Evolutionary conservation across 1,284 basidiomycete species (phyloP).

Genomic region (Cryptococcus floricola): DNA sequence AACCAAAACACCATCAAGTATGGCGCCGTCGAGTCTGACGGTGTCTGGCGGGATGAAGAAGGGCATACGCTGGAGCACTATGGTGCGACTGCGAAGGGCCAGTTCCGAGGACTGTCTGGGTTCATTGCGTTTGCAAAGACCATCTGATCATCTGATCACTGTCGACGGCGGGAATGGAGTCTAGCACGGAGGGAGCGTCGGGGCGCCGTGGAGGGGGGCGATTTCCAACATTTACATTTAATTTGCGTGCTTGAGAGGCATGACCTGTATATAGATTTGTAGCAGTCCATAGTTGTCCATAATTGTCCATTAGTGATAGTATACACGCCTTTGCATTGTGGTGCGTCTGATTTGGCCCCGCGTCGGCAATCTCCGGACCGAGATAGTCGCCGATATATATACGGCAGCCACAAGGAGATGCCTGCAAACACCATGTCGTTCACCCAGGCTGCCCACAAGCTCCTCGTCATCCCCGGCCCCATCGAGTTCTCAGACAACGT

Average conservation of each 20-base stretch:
- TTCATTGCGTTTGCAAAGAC: conserved; percentile 41
- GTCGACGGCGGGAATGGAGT: neutral
- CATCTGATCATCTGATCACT: conserved; percentile 14
- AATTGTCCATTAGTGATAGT: no score
- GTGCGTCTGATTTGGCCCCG: no score
- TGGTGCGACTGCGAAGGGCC: conserved; percentile 40
- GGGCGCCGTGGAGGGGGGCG: no score
- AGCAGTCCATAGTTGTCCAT: neutral
- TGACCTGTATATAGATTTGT: neutral
- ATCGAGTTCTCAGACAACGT: conserved; percentile 50
- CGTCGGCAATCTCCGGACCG: no score
- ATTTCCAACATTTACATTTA: no score
- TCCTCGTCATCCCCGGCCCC: conserved; percentile 49
- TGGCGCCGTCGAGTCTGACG: conserved; percentile 61
- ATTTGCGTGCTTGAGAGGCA: no score
- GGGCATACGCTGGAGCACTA: conserved; percentile 52
- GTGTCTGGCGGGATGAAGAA: conserved; percentile 62
- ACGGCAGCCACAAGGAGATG: neutral
- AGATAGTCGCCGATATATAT: neutral
- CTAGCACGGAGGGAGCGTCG: neutral
- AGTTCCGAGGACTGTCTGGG: conserved; percentile 42
- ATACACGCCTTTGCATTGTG: neutral
- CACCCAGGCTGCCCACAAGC: conserved; percentile 47
- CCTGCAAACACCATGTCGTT: conserved; percentile 23
- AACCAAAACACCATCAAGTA: conserved; percentile 70